Evolutionary conservation across 2,329 filamentous ascomycete genomes (phyloP), one percentile per base, ranked within the genome.

Genomic region (Trichophyton mentagrophytes): DNA sequence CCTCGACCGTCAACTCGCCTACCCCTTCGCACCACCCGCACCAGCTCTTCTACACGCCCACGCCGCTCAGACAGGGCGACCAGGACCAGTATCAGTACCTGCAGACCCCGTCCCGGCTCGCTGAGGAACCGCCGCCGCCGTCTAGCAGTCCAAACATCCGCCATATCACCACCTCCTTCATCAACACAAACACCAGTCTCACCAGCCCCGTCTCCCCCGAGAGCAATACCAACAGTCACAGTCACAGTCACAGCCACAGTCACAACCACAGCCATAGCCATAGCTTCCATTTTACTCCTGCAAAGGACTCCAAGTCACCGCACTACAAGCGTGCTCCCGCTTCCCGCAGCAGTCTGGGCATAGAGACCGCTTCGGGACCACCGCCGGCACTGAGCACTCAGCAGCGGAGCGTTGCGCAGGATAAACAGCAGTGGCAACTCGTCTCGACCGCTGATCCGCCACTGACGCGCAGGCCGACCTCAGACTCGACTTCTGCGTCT

Each of bases 321-420:
- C 62, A 60, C 46, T 62, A 62, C 40, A 72, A 72, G 69, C 69
- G 74, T 64, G 72, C 77, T 33, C 78, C 78, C 46, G 77, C 77
- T 25, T 79, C 77, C 57, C 74, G 74, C 64, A 78, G 75, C 65
- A 76, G 74, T 59, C 72, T 77, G 73, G 77, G 78, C 66, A 78
- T 80, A 72, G 76, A 78, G 67, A 78, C 76, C 33, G 75, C 72
- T 61, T 70, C 74, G 66, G 79, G 78, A 62, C 78, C 79, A 53
- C 78, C 78, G 58, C 76, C 79, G 61, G 75, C 78, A n/a, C 73
- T 79, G 62, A 76, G 78, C 62, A 79, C 78, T 58, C 77, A 77
- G 61, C 71, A 72, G 61, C 60, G 61, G 6, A 62, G 40, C 30
- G 66, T 71, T 53, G 69, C 71, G 65, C 70, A 74, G 61, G 69